Conservation (phyloP, 768 basidiomycete species). For the Psilocybe cubensis region DNA sequence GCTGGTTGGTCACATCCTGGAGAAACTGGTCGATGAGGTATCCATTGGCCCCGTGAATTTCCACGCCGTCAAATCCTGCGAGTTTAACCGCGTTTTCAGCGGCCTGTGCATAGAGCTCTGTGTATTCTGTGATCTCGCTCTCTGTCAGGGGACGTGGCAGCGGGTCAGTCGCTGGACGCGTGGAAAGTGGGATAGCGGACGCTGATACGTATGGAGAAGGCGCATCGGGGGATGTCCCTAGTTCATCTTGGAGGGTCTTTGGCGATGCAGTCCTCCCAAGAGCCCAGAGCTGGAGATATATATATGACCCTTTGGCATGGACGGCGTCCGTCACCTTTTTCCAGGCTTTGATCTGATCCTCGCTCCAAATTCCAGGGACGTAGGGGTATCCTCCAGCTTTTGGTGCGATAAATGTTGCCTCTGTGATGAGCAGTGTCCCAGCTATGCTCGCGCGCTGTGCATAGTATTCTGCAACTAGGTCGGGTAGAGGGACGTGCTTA, state of each 20-base stretch:
- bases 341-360: conserved; percentile 63
- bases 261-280: conserved; percentile 46
- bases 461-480: conserved; percentile 47
- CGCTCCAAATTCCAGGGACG: conserved; percentile 68
- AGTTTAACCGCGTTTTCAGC: conserved; percentile 55
- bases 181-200: conserved; percentile 37
- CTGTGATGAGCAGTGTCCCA: conserved; percentile 60
- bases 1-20: conserved; percentile 55
- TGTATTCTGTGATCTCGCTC: conserved; percentile 53
- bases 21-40: conserved; percentile 66
- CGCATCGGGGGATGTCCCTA: background rate
- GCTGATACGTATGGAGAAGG: conserved; percentile 21
- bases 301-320: conserved; percentile 39
- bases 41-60: conserved; percentile 50
- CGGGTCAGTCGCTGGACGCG: conserved; percentile 22
- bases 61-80: conserved; percentile 72
- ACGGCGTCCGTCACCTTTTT: conserved; percentile 54
- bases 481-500: conserved; percentile 39
- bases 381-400: conserved; percentile 51
- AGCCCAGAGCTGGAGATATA: conserved; percentile 64
- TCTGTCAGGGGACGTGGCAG: conserved; percentile 46
- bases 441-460: conserved; percentile 46
- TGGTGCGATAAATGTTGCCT: conserved; percentile 56
- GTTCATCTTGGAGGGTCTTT: conserved; percentile 35
- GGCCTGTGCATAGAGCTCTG: conserved; percentile 51